phyloP scores from a whole-genome alignment of 2,329 filamentous ascomycete species.

The Phaeophleospora eucalypticola region DNA sequence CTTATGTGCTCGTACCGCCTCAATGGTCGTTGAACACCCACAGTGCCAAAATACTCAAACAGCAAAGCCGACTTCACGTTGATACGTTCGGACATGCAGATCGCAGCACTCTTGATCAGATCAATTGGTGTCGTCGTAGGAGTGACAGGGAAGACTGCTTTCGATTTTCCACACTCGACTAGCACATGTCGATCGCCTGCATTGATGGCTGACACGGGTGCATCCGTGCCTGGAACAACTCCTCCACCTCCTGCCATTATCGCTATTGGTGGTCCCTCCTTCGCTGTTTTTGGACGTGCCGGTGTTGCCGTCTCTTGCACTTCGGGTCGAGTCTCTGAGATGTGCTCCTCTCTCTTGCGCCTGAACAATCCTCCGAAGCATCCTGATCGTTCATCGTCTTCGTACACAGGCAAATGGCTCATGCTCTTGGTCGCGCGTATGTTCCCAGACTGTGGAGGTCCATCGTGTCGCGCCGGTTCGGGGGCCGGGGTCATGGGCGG shows the following conservation, averaged over 20 bases:
- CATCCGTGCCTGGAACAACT: slow-evolving; percentile 60
- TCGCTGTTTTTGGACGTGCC: slow-evolving; percentile 20
- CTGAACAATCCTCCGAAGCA: slow-evolving; percentile 35
- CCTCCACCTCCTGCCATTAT: slow-evolving; percentile 46
- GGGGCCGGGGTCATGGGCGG: slow-evolving; percentile 24
- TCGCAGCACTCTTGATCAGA: slow-evolving; percentile 64
- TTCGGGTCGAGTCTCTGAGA: neutral
- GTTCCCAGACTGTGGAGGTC: slow-evolving; percentile 28
- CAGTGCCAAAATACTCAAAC: slow-evolving; percentile 68
- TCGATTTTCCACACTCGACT: slow-evolving; percentile 67
- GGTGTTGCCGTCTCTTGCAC: slow-evolving; percentile 13
- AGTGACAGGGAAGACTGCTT: slow-evolving; percentile 66
- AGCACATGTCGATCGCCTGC: slow-evolving; percentile 71
- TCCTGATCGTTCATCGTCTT: slow-evolving; percentile 19
- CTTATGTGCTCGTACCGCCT: slow-evolving; percentile 81
- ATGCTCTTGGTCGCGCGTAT: slow-evolving; percentile 32
- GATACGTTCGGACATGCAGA: slow-evolving; percentile 60
- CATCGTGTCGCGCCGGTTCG: slow-evolving; percentile 18
- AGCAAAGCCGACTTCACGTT: slow-evolving; percentile 65
- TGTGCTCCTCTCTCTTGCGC: slow-evolving; percentile 26
- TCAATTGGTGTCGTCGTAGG: slow-evolving; percentile 71
- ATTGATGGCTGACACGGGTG: slow-evolving; percentile 76
- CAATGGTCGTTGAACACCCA: slow-evolving; percentile 76
- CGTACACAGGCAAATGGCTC: slow-evolving; percentile 20
- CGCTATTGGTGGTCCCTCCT: slow-evolving; percentile 27